These are phyloP conservation scores for Iris macrosiphon DNA, from an alignment of 106 monocot species.

Conservation along the genomic window DNA sequence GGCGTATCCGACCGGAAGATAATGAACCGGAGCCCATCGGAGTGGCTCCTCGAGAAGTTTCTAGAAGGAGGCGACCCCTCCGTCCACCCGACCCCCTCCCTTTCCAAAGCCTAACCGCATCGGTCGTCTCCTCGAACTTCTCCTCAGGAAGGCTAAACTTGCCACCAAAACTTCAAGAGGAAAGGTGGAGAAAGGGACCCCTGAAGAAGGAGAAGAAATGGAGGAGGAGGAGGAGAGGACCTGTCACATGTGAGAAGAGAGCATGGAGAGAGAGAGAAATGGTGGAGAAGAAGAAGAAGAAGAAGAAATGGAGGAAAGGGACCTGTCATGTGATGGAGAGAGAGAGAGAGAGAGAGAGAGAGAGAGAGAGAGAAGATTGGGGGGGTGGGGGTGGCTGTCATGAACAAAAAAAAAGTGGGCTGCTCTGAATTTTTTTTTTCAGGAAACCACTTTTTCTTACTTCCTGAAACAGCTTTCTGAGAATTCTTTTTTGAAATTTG, in stretches of 20 bases:
- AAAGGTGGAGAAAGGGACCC: too few relatives aligned
- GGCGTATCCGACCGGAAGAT: neutral
- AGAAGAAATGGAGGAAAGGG: too few relatives aligned
- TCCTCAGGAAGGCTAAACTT: neutral
- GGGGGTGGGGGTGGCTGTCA: slow-evolving; percentile 22
- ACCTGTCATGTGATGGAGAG: too few relatives aligned
- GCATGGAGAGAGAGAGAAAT: slow-evolving; percentile 23
- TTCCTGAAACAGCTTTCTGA: slow-evolving; percentile 47
- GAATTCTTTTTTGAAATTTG: neutral
- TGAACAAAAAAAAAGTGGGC: too few relatives aligned
- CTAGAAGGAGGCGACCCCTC: slow-evolving; percentile 21
- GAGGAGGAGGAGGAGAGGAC: too few relatives aligned
- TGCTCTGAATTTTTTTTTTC: too few relatives aligned
- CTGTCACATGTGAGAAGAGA: too few relatives aligned
- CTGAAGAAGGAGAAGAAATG: too few relatives aligned
- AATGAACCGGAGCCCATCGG: slow-evolving; percentile 53
- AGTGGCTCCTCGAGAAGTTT: slow-evolving; percentile 68
- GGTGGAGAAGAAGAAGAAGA: slow-evolving; percentile 24
- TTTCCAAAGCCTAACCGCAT: slow-evolving; percentile 2
- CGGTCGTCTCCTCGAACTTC: slow-evolving; percentile 4
- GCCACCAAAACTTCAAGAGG: too few relatives aligned
- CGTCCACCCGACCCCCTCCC: neutral
- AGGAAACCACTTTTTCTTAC: too few relatives aligned
- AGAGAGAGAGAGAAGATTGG: too few relatives aligned
- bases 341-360: too few relatives aligned